Evolutionary conservation across 371 early-diverging fungal genomes (phyloP).

Genomic region (Mortierella sp.): DNA sequence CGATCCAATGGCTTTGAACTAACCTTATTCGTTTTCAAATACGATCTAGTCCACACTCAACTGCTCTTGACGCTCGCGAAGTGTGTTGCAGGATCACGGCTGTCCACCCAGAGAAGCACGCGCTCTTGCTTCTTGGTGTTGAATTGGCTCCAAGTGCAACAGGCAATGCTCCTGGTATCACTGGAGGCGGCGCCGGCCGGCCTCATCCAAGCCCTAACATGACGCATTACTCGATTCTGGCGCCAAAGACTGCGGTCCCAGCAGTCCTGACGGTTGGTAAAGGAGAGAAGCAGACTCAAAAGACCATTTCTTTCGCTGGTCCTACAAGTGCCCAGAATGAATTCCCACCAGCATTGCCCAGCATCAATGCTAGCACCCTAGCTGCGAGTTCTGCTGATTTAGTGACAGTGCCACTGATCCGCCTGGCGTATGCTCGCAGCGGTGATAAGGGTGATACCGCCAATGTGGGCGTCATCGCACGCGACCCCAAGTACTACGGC

Average conservation of each 20-base stretch:
- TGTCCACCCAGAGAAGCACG: constrained; percentile 66
- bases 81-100: constrained; percentile 73
- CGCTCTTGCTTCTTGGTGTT: constrained; percentile 67
- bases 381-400: constrained; percentile 47
- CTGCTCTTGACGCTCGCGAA: constrained; percentile 63
- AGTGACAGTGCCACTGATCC: constrained; percentile 62
- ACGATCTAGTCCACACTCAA: constrained; percentile 60
- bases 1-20: too few species aligned
- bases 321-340: constrained; percentile 42
- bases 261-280: constrained; percentile 59
- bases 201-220: constrained; percentile 74
- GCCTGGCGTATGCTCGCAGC: constrained; percentile 75
- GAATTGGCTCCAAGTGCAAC: constrained; percentile 81
- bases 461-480: constrained; percentile 77
- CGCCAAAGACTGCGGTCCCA: constrained; percentile 64
- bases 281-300: constrained; percentile 23
- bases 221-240: constrained; percentile 72
- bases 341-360: constrained; percentile 46
- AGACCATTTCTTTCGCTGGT: constrained; percentile 33
- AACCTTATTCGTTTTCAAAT: too few species aligned
- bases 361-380: constrained; percentile 20
- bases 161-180: constrained; percentile 82
- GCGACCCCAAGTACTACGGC: constrained; percentile 68
- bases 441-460: constrained; percentile 83
- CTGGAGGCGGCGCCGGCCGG: constrained; percentile 70